Percentiles rank a stretch among this genome's conserved stretches.
Evolutionary conservation across 495 filamentous ascomycete species (phyloP).

Genomic region (Penicillium canariense): DNA sequence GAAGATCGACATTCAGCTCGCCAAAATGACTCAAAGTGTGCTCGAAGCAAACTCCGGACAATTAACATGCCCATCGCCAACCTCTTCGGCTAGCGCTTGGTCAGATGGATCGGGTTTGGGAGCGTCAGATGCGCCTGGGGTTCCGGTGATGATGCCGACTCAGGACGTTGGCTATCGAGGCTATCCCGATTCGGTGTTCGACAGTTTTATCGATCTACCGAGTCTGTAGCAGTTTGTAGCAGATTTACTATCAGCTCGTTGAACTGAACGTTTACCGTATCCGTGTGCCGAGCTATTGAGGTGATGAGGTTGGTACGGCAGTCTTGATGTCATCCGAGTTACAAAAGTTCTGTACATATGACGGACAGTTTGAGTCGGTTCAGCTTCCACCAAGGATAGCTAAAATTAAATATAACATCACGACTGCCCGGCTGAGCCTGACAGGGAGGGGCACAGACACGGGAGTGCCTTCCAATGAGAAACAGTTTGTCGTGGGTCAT

Average conservation of each 20-base stretch:
- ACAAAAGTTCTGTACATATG: neutral
- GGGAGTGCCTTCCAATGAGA: neutral
- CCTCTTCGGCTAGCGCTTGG: slow-evolving; percentile 11
- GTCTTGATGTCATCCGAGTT: slow-evolving; percentile 7
- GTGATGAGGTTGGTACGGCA: neutral
- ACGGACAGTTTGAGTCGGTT: neutral
- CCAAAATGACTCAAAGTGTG: slow-evolving; percentile 14
- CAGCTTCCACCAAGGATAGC: neutral
- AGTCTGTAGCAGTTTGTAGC: neutral
- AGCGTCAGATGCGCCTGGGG: neutral
- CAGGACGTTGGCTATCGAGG: neutral
- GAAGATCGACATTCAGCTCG: slow-evolving; percentile 21
- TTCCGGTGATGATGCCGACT: neutral
- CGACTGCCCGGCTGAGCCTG: neutral
- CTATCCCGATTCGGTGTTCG: slow-evolving; percentile 15
- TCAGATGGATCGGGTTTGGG: slow-evolving; percentile 17
- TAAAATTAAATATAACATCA: neutral
- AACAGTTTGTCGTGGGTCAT: neutral
- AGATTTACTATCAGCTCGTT: too few species aligned
- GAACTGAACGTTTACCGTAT: too few species aligned
- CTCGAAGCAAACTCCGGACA: neutral
- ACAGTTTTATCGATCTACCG: slow-evolving; percentile 14
- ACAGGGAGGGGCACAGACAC: neutral
- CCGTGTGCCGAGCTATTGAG: too few species aligned
- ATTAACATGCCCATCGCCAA: slow-evolving; percentile 4